phyloP scores from a whole-genome alignment of 305 asterid species.

The Solanum aculeatissimum region DNA sequence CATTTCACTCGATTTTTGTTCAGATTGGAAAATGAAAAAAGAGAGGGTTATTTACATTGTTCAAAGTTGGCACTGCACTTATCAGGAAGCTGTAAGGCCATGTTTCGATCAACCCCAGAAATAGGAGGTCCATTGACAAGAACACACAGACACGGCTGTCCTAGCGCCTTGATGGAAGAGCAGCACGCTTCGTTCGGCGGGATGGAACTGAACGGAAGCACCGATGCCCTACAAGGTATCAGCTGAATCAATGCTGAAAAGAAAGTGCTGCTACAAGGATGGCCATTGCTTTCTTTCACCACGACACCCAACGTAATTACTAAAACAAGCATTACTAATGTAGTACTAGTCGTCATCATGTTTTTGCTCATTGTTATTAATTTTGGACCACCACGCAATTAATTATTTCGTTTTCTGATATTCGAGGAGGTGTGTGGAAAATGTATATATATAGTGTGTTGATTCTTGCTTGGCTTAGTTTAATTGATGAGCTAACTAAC shows the following conservation, averaged over 20 bases:
- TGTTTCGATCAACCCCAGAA: constrained; percentile 71
- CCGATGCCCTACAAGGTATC: constrained; percentile 82
- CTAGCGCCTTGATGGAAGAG: constrained; percentile 62
- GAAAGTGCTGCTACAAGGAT: constrained; percentile 67
- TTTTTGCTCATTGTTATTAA: background rate
- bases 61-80: constrained; percentile 81
- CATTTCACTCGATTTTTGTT: background rate
- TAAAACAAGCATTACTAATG: background rate
- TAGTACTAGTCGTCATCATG: background rate
- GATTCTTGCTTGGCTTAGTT: background rate
- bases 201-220: constrained; percentile 54
- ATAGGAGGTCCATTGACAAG: constrained; percentile 91
- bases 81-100: constrained; percentile 83
- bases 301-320: constrained; percentile 8
- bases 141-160: constrained; percentile 86
- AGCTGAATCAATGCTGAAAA: constrained; percentile 81
- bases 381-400: background rate
- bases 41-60: constrained; percentile 37
- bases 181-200: constrained; percentile 85
- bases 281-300: constrained; percentile 27
- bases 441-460: background rate
- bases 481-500: background rate
- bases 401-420: background rate
- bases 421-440: background rate
- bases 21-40: background rate